Evolutionary conservation across 2,329 filamentous ascomycete species (phyloP), one percentile per base, ranked within the genome.

Genomic region (Cercospora citrullina): DNA sequence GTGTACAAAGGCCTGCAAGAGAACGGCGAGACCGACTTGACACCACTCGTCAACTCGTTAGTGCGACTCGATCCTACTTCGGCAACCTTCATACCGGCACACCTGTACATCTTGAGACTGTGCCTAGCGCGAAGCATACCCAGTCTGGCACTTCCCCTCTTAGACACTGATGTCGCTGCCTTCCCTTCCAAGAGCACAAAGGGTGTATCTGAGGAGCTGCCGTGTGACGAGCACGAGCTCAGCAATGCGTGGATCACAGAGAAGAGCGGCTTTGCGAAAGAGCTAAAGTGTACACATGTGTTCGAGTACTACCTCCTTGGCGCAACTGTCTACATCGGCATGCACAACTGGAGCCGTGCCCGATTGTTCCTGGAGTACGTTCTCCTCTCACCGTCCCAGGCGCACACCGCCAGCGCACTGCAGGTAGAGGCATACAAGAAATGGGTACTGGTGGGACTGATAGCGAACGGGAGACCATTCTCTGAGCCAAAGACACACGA

Each of bases 381-480:
- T 48, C 76, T 96, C 39, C 87, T 89, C 3, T 89, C 89, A 66
- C 92, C 93, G 0, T 83, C 85, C 0, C 89, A 89, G 21, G 82
- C 84, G 33, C 84, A 87, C 39, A 84, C 88, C 12, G 94, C 90
- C 78, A 90, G 89, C 77, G 68, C 74, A 18, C 85, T 96, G 61
- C 95, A 95, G 90, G 84, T 91, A 4, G 93, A 97, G 72, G 92
- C 92, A 5, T 94, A 96, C 83, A 96, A 94, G 81, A 96, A 94
- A 79, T 97, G 93, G 91, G 77, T 96, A 8, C 81, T 99, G 16
- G 85, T 93, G 9, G 88, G 89, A 63, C 84, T 97, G 64, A 82
- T 99, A 18, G 84, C 87, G 6, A 82, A 89, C 63, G 94, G 93
- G 72, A 87, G 84, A 74, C 82, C 87, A 73, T 78, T 81, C 73